Base-by-base conservation (phyloP, 345 rosid species). In the Populus euphratica region DNA sequence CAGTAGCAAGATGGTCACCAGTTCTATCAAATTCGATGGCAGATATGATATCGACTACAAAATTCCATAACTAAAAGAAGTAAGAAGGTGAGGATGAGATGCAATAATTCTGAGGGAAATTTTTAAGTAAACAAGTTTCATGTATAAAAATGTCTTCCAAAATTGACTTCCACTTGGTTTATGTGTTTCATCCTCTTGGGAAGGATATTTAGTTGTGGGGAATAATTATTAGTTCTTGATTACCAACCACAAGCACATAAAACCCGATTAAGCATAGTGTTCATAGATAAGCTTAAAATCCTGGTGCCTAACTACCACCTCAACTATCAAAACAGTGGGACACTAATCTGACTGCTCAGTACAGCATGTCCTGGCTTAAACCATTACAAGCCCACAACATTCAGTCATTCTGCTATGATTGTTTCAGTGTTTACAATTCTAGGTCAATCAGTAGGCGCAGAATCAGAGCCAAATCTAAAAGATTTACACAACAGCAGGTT, bases 1-100 rank as follows among this genome's bases (percentile, higher is more conserved):
- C 98, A 73, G 98, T 92, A 70, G 96, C 98, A 27, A 94, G 96
- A 79, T 92, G 92, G 70, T 91, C 86, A 2, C 98, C 98, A 52
- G 83, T 81, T 86, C 79, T 86, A 88, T 94, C 94, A 81, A 94
- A 94, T 79, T 94, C 96, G 50, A 94, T 90, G 20, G 97, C 96
- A 35, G 98, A 91, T 73, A 92, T 94, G 72, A 94, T 84, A 85
- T 94, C 98, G 85, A 91, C 98, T 94, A 94, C 89, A 85, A 73
- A 63, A 77, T 21, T 67, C 78, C 73, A 78, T 16, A 29, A 70
- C 14, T 38, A 66, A 47, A 68, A 52, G 21, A 64, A 39, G 52
- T 66, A 14, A 38, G 41, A 31, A 43, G 49, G 54, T 62, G 47
- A 33, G 50, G 27, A 69, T 62, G 44, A 35, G 59, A 67, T 7